Conservation (phyloP, 495 filamentous ascomycete species). For the Haplographium delicatum region DNA sequence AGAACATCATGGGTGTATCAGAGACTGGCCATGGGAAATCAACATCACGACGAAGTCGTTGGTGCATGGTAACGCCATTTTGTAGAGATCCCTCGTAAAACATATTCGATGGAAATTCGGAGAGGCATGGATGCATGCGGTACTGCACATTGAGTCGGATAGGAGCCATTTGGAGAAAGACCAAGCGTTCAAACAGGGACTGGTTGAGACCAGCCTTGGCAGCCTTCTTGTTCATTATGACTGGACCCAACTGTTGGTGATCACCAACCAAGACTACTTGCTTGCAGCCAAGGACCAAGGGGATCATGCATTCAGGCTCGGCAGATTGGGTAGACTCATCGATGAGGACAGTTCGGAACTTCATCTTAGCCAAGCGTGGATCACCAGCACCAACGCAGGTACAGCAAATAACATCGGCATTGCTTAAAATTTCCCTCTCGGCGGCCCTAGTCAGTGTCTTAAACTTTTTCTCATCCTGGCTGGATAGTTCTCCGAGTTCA, state of each 20-base stretch:
- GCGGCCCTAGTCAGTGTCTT: slow-evolving; percentile 90
- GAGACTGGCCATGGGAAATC: slow-evolving; percentile 97
- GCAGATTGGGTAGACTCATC: slow-evolving; percentile 99
- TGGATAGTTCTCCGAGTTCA: slow-evolving; percentile 87
- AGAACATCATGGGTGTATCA: slow-evolving; percentile 99
- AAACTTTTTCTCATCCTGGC: slow-evolving; percentile 96
- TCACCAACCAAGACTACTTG: slow-evolving; percentile 97
- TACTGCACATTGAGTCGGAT: slow-evolving; percentile 97
- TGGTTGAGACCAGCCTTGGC: slow-evolving; percentile 97
- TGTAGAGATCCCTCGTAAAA: slow-evolving; percentile 98
- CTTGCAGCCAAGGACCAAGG: slow-evolving; percentile 94
- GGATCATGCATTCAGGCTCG: slow-evolving; percentile 99
- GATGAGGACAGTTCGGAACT: slow-evolving; percentile 96
- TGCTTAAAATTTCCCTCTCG: slow-evolving; percentile 91
- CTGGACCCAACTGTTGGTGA: slow-evolving; percentile 95
- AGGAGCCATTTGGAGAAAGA: slow-evolving; percentile 85
- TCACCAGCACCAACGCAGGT: slow-evolving; percentile 98
- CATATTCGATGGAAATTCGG: slow-evolving; percentile 98
- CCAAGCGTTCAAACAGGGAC: slow-evolving; percentile 93
- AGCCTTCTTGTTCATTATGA: slow-evolving; percentile 99
- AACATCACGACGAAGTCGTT: slow-evolving; percentile 85
- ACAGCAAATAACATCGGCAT: slow-evolving; percentile 98
- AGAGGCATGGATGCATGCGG: slow-evolving; percentile 98
- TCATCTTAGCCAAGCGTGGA: slow-evolving; percentile 89
- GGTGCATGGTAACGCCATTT: slow-evolving; percentile 89